These are phyloP conservation scores for Hydnum rufescens DNA, from an alignment of 768 basidiomycete species.

Conservation along the genomic window DNA sequence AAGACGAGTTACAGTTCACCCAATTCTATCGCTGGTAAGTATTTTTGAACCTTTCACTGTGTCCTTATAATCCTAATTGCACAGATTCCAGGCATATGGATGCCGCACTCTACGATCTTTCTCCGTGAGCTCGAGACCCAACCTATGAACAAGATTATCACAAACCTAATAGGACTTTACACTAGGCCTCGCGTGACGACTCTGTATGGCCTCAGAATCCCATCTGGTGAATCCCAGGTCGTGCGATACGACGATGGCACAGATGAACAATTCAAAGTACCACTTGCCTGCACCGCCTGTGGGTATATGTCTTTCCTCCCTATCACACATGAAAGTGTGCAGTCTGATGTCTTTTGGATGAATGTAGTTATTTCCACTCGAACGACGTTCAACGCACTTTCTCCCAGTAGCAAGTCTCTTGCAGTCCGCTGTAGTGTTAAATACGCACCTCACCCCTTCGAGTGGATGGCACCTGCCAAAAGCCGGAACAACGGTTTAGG, in stretches of 20 bases:
- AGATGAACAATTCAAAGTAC: slow-evolving; percentile 61
- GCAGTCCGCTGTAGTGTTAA: slow-evolving; percentile 56
- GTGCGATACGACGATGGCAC: slow-evolving; percentile 74
- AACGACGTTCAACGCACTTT: slow-evolving; percentile 68
- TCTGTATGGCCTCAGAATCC: slow-evolving; percentile 58
- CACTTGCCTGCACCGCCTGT: slow-evolving; percentile 75
- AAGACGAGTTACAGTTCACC: slow-evolving; percentile 59
- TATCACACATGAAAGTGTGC: not conserved
- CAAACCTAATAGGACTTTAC: not conserved
- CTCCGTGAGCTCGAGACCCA: slow-evolving; percentile 22
- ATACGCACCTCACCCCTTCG: slow-evolving; percentile 74
- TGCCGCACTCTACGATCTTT: slow-evolving; percentile 58
- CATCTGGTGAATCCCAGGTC: slow-evolving; percentile 40
- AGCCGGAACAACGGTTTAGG: slow-evolving; percentile 65
- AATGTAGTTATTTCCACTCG: slow-evolving; percentile 37
- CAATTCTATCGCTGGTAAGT: slow-evolving; percentile 64
- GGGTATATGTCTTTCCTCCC: slow-evolving; percentile 11
- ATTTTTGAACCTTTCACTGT: not conserved
- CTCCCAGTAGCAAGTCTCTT: slow-evolving; percentile 50
- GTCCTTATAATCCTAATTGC: not conserved
- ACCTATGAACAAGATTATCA: not conserved
- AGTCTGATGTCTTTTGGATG: too few species aligned
- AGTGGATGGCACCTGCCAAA: slow-evolving; percentile 75
- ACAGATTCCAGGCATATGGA: slow-evolving; percentile 43
- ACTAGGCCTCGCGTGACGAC: slow-evolving; percentile 56